These are phyloP conservation scores for Boletus speciosus DNA, from an alignment of 768 basidiomycete genomes.

Conservation along the genomic window DNA sequence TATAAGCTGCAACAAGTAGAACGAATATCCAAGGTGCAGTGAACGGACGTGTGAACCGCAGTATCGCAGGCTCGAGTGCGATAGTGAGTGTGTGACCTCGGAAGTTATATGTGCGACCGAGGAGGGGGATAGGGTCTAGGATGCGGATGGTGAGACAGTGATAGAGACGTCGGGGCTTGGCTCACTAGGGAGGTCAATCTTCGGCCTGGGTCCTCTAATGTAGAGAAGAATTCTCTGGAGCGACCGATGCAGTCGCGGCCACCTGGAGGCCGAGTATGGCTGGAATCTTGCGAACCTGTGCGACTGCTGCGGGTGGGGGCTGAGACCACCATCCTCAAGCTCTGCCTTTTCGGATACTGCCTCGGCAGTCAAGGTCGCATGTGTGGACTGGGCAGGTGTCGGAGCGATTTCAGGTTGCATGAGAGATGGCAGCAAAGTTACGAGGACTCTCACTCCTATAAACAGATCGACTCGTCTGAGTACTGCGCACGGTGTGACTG, in stretches of 20 bases:
- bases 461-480: neutral
- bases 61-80: slow-evolving; percentile 53
- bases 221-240: slow-evolving; percentile 30
- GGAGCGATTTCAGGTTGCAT: slow-evolving; percentile 11
- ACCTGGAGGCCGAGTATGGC: slow-evolving; percentile 4
- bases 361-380: slow-evolving; percentile 3
- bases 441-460: neutral
- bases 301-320: neutral
- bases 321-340: neutral
- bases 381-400: slow-evolving; percentile 11
- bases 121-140: slow-evolving; percentile 51
- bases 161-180: neutral
- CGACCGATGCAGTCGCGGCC: slow-evolving; percentile 19
- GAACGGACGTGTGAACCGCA: slow-evolving; percentile 50
- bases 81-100: slow-evolving; percentile 36
- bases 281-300: slow-evolving; percentile 8
- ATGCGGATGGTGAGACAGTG: neutral
- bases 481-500: neutral
- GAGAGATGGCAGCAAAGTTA: neutral
- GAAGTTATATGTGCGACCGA: slow-evolving; percentile 46
- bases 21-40: slow-evolving; percentile 53
- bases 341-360: slow-evolving; percentile 4
- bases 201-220: slow-evolving; percentile 59
- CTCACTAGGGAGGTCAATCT: slow-evolving; percentile 46
- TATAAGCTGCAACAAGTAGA: slow-evolving; percentile 56